Evolutionary conservation across 352 stramenopile species (phyloP).

Genomic region (Ophiocytium majus): DNA sequence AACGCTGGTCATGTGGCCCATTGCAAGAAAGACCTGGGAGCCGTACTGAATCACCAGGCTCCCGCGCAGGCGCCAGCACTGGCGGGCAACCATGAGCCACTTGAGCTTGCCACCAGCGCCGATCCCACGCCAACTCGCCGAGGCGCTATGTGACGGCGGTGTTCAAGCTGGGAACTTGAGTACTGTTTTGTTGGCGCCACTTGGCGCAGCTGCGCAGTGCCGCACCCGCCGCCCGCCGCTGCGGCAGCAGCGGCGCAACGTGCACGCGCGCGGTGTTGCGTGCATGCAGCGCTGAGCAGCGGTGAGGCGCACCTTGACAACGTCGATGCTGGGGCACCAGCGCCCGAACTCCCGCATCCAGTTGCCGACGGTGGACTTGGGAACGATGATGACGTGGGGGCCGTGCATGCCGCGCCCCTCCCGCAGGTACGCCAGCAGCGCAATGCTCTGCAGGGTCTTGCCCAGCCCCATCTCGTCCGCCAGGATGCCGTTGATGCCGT

Average conservation of each 20-base stretch:
- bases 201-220: background rate
- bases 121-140: background rate
- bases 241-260: background rate
- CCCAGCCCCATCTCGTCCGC: slow-evolving; percentile 80
- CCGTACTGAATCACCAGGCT: too few species aligned
- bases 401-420: slow-evolving; percentile 77
- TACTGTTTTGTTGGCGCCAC: background rate
- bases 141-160: background rate
- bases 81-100: too few species aligned
- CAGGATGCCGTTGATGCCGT: slow-evolving; percentile 97
- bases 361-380: slow-evolving; percentile 96
- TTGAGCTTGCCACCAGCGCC: too few species aligned
- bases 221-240: background rate
- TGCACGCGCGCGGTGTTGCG: background rate
- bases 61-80: too few species aligned
- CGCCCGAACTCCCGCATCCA: slow-evolving; percentile 95
- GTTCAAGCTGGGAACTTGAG: background rate
- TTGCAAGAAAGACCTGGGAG: too few species aligned
- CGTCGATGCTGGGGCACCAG: slow-evolving; percentile 90
- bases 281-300: background rate
- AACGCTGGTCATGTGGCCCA: too few species aligned
- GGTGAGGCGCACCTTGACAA: slow-evolving; percentile 91
- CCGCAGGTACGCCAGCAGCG: slow-evolving; percentile 92
- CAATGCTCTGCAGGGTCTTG: slow-evolving; percentile 98
- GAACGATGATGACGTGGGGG: slow-evolving; percentile 97